A percentile compares a stretch with the other conserved stretches of the same genome.
Conservation (phyloP, 2,329 filamentous ascomycete genomes). For the Fusarium odoratissimum region DNA sequence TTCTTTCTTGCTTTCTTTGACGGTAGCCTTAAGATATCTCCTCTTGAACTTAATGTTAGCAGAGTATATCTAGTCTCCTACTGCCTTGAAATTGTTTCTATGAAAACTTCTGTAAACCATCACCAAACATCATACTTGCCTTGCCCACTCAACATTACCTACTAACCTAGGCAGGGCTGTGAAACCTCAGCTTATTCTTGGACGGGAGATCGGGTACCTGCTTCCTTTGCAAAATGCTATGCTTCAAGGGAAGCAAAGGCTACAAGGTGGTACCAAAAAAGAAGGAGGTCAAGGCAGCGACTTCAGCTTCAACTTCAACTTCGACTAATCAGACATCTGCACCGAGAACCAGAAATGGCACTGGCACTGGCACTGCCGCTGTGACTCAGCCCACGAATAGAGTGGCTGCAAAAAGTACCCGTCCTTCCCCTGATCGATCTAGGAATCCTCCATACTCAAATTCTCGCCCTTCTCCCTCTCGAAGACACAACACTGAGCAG, state of each 20-base stretch:
- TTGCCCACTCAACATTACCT: background rate
- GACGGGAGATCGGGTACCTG: background rate
- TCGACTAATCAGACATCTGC: background rate
- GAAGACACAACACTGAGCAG: background rate
- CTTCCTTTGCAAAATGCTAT: slow-evolving; percentile 39
- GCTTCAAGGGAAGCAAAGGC: slow-evolving; percentile 41
- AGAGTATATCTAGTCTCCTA: background rate
- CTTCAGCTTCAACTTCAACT: slow-evolving; percentile 2
- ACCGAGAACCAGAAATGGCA: background rate
- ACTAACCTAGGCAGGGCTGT: background rate
- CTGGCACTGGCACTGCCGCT: background rate
- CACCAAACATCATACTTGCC: background rate
- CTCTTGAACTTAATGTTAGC: background rate
- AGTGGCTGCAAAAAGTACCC: background rate
- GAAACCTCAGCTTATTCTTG: background rate
- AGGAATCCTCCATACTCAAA: background rate
- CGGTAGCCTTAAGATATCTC: background rate
- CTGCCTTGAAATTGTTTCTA: background rate
- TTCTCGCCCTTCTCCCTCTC: background rate
- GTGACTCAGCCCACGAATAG: background rate
- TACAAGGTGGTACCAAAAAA: slow-evolving; percentile 40
- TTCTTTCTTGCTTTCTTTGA: background rate
- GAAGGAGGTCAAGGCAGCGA: slow-evolving; percentile 14
- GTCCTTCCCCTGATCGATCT: background rate
- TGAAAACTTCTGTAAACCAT: background rate